Conservation (phyloP, 2,329 filamentous ascomycete genomes). For the Calonectria montana region DNA sequence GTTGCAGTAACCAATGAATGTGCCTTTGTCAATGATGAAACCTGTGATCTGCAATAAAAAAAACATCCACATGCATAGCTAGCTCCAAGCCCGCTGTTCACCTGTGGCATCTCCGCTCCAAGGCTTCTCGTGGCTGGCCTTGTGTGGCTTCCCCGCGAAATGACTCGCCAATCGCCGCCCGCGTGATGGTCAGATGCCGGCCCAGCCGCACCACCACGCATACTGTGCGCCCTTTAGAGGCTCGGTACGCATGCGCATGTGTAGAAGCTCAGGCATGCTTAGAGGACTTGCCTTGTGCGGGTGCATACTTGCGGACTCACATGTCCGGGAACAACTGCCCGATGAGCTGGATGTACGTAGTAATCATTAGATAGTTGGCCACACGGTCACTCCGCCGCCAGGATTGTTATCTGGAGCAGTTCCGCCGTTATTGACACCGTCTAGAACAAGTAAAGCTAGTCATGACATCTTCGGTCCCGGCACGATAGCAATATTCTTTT, state of each 20-base stretch:
- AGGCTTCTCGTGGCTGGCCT: not conserved
- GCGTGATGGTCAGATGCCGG: constrained; percentile 36
- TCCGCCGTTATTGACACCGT: not conserved
- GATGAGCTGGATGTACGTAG: not conserved
- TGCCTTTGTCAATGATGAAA: not conserved
- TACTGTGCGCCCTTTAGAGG: not conserved
- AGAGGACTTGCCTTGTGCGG: not conserved
- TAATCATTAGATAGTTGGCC: not conserved
- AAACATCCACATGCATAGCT: not conserved
- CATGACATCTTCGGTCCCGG: constrained; percentile 12
- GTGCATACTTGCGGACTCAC: not conserved
- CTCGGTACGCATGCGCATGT: not conserved
- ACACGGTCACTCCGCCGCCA: constrained; percentile 10
- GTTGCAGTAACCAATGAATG: not conserved
- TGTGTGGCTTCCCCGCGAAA: constrained; percentile 19
- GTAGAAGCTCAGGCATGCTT: not conserved
- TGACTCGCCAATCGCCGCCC: constrained; percentile 34
- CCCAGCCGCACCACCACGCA: constrained; percentile 26
- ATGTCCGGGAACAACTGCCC: not conserved
- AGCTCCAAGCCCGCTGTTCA: not conserved
- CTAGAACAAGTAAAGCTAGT: not conserved
- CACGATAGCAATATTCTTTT: not conserved
- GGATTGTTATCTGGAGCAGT: constrained; percentile 11
- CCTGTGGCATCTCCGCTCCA: not conserved
- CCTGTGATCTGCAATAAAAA: constrained; percentile 5